These are phyloP conservation scores for Corymbia maculata DNA, from an alignment of 345 rosid genomes.

Conservation along the genomic window DNA sequence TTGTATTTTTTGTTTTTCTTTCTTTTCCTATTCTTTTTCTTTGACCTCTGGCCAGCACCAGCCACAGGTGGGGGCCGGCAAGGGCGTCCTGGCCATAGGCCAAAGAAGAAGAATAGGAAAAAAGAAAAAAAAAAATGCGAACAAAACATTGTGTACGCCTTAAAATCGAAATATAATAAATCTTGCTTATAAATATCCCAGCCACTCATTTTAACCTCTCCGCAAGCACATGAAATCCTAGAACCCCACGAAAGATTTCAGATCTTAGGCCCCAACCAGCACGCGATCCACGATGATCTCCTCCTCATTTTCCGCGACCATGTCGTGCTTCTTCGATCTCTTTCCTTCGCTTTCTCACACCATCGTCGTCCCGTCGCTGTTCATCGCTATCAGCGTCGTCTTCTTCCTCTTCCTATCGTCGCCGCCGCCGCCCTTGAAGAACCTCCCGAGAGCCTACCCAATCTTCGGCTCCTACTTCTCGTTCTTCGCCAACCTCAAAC, in stretches of 20 bases:
- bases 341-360: neutral
- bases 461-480: conserved; percentile 30
- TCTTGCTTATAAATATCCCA: neutral
- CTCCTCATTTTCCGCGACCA: neutral
- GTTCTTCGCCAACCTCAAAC: conserved; percentile 7
- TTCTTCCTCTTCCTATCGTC: neutral
- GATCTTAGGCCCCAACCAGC: neutral
- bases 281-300: neutral
- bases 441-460: conserved; percentile 30
- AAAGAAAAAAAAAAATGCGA: neutral
- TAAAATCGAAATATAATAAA: too few species aligned
- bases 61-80: too few species aligned
- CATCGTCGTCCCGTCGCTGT: neutral
- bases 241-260: neutral
- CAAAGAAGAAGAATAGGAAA: too few species aligned
- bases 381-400: neutral
- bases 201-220: neutral
- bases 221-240: neutral
- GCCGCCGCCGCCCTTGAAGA: neutral
- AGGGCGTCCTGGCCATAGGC: too few species aligned
- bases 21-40: too few species aligned
- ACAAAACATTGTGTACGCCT: neutral
- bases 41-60: too few species aligned
- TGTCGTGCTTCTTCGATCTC: neutral
- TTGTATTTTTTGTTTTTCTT: too few species aligned